Percentiles rank a stretch among this genome's conserved stretches.
phyloP scores from a whole-genome alignment of 164 flowering plant genomes.

The Aristolochia contorta region DNA sequence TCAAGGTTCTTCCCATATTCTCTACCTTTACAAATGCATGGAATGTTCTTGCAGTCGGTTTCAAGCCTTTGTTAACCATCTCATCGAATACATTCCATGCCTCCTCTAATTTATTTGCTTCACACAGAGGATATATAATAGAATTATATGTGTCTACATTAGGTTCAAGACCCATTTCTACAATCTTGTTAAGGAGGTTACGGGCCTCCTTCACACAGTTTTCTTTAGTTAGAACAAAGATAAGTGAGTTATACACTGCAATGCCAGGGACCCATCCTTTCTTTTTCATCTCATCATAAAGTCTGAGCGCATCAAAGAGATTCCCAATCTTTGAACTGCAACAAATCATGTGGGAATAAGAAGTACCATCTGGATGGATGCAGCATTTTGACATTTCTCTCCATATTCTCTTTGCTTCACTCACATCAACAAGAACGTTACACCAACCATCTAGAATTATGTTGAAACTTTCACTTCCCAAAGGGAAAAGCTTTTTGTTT shows the following conservation, averaged over 20 bases:
- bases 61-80: constrained; percentile 44
- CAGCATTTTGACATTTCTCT: constrained; percentile 81
- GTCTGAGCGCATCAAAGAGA: constrained; percentile 74
- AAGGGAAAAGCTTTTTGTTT: constrained; percentile 63
- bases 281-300: constrained; percentile 84
- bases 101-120: constrained; percentile 48
- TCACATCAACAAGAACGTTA: constrained; percentile 43
- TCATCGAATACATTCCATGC: constrained; percentile 43
- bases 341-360: constrained; percentile 71
- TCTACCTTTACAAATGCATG: constrained; percentile 51
- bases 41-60: constrained; percentile 53
- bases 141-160: constrained; percentile 56
- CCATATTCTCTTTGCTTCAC: constrained; percentile 92
- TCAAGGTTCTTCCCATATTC: constrained; percentile 38
- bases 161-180: constrained; percentile 44
- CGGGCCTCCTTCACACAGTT: constrained; percentile 77
- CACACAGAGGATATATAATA: constrained; percentile 66
- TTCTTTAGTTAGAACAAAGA: constrained; percentile 55
- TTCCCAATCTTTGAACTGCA: constrained; percentile 77
- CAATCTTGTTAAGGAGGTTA: constrained; percentile 48
- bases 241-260: constrained; percentile 67
- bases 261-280: constrained; percentile 54
- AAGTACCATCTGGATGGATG: constrained; percentile 48
- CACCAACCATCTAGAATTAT: constrained; percentile 89
- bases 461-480: constrained; percentile 64